Conservation (phyloP, 352 stramenopile species). For the Stephanocyclus meneghinianus region DNA sequence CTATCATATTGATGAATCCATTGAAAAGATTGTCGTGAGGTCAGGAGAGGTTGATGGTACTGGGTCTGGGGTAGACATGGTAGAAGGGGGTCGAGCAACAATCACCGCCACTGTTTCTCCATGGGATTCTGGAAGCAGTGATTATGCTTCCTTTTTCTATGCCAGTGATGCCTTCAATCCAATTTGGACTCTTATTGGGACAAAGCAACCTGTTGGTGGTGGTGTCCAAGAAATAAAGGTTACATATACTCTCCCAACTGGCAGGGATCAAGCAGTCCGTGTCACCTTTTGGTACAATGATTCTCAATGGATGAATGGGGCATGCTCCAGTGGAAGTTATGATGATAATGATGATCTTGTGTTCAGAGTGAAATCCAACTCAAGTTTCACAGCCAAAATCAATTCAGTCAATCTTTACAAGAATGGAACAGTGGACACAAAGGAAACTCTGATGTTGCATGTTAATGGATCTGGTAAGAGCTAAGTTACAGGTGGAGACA, state of each 20-base stretch:
- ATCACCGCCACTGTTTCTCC: neutral
- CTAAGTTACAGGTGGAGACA: too few species aligned
- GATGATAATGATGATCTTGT: slow-evolving; percentile 4
- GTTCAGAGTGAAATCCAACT: neutral
- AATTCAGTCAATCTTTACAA: neutral
- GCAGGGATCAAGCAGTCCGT: neutral
- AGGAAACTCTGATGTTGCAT: too few species aligned
- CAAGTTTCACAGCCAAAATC: too few species aligned
- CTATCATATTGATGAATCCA: slow-evolving; percentile 17
- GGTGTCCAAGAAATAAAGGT: neutral
- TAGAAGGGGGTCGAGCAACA: neutral
- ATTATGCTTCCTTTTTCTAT: slow-evolving; percentile 17
- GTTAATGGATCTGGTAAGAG: too few species aligned
- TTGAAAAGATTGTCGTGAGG: slow-evolving; percentile 22
- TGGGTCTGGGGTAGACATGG: neutral
- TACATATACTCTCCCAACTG: neutral
- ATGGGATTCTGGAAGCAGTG: neutral
- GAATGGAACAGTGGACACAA: too few species aligned
- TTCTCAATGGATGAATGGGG: neutral
- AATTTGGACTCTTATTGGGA: slow-evolving; percentile 10
- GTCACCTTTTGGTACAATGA: slow-evolving; percentile 1
- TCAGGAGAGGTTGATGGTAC: slow-evolving; percentile 2
- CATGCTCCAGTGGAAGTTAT: neutral
- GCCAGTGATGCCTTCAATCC: neutral
- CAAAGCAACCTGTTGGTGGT: slow-evolving; percentile 1